Conservation (phyloP, 176 grass and related monocot species). For the Rhynchospora breviuscula region DNA sequence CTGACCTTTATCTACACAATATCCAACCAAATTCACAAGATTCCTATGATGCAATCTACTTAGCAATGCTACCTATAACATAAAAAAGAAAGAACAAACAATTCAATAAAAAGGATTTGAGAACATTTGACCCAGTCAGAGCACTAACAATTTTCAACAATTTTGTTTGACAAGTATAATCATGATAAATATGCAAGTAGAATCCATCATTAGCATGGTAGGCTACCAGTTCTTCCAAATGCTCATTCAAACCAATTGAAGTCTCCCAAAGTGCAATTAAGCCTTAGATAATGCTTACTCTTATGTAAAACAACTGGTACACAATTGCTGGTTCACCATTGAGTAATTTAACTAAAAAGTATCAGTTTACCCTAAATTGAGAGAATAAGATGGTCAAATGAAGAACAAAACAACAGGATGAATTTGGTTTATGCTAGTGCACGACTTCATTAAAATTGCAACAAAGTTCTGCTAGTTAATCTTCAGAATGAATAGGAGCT, state of each 20-base stretch:
- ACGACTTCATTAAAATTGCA: background rate
- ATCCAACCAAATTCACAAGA: constrained; percentile 99
- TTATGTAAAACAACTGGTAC: constrained; percentile 19
- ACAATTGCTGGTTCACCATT: constrained; percentile 7
- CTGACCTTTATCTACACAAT: constrained; percentile 82
- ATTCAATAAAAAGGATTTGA: constrained; percentile 1
- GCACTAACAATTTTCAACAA: background rate
- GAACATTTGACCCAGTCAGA: background rate
- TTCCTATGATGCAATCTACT: constrained; percentile 98
- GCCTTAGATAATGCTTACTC: background rate
- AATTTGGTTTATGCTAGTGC: background rate
- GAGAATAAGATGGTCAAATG: background rate
- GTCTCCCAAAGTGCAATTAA: background rate
- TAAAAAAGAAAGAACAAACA: background rate
- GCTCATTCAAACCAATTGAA: background rate
- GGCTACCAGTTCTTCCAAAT: background rate
- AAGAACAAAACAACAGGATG: background rate
- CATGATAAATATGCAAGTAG: background rate
- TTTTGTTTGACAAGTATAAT: background rate
- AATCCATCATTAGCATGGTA: background rate
- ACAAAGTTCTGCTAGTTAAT: background rate
- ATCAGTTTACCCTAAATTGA: background rate
- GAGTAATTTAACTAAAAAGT: background rate
- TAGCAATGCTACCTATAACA: constrained; percentile 76
- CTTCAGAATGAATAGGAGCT: background rate